These are phyloP conservation scores for Botrytis galanthina DNA, from an alignment of 2,329 filamentous ascomycete genomes.

Conservation along the genomic window DNA sequence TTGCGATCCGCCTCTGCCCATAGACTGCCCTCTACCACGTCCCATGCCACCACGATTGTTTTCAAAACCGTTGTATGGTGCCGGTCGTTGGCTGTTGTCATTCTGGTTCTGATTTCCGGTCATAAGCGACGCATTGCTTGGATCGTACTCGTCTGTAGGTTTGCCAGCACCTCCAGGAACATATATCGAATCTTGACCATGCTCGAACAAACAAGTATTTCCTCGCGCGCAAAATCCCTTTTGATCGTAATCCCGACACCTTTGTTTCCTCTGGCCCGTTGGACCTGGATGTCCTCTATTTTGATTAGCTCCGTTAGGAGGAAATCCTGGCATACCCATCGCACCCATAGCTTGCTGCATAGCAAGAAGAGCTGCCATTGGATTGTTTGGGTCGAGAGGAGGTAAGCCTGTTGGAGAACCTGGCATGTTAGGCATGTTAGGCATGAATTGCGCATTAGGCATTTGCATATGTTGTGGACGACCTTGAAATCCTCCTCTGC, in stretches of 20 bases:
- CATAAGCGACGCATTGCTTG: constrained; percentile 49
- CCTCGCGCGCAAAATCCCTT: constrained; percentile 71
- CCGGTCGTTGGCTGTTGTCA: constrained; percentile 11
- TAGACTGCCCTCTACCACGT: constrained; percentile 36
- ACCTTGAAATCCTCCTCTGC: constrained; percentile 37
- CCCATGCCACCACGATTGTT: constrained; percentile 34
- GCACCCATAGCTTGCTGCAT: constrained; percentile 49
- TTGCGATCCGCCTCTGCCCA: constrained; percentile 30
- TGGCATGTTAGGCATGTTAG: constrained; percentile 27
- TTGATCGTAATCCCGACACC: constrained; percentile 69
- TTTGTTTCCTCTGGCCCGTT: constrained; percentile 33
- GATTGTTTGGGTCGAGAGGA: constrained; percentile 57
- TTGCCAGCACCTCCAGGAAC: constrained; percentile 33
- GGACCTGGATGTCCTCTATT: background rate
- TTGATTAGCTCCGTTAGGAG: constrained; percentile 23
- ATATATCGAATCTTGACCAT: constrained; percentile 55
- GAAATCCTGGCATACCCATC: constrained; percentile 46
- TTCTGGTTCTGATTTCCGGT: constrained; percentile 31
- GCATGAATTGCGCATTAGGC: constrained; percentile 26
- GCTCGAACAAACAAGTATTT: constrained; percentile 66
- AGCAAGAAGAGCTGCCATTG: constrained; percentile 59
- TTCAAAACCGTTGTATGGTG: constrained; percentile 9
- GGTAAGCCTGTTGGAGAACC: constrained; percentile 41
- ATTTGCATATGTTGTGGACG: constrained; percentile 28
- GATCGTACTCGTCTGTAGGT: constrained; percentile 53